Conservation (phyloP, 2,329 filamentous ascomycete genomes). For the Elsinoe necatrix region DNA sequence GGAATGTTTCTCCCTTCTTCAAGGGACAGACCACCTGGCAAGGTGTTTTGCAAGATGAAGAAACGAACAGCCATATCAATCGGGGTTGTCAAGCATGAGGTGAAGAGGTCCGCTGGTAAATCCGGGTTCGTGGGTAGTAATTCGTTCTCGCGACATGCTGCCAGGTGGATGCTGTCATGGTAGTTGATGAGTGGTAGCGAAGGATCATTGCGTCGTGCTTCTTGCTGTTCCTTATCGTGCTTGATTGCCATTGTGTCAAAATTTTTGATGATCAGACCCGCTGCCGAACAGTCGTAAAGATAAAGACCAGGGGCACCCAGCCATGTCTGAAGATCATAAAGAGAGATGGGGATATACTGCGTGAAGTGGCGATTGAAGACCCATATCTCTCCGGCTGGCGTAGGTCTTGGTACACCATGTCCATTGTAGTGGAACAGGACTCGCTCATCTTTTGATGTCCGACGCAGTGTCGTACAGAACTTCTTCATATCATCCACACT, state of each 20-base stretch:
- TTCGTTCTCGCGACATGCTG: constrained; percentile 82
- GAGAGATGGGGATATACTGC: constrained; percentile 92
- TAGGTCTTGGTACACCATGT: constrained; percentile 92
- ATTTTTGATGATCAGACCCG: constrained; percentile 89
- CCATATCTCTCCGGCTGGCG: constrained; percentile 94
- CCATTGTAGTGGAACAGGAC: constrained; percentile 99
- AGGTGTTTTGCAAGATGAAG: constrained; percentile 87
- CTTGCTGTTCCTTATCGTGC: constrained; percentile 80
- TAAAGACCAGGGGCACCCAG: constrained; percentile 91
- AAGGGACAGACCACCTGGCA: constrained; percentile 55
- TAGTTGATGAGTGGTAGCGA: constrained; percentile 47
- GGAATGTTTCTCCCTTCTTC: constrained; percentile 84
- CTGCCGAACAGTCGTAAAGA: constrained; percentile 96
- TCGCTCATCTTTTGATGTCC: constrained; percentile 91
- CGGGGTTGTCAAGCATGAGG: constrained; percentile 87
- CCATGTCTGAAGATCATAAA: constrained; percentile 94
- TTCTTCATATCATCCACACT: constrained; percentile 97
- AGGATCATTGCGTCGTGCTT: constrained; percentile 66
- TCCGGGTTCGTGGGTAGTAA: constrained; percentile 91
- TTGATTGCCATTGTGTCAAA: constrained; percentile 93
- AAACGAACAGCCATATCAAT: constrained; percentile 97
- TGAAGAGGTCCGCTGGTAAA: constrained; percentile 90
- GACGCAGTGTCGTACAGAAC: constrained; percentile 79
- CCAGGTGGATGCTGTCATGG: constrained; percentile 82
- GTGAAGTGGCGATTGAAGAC: constrained; percentile 99